Percentiles rank a stretch among this genome's conserved stretches.
phyloP scores from a whole-genome alignment of 2,329 filamentous ascomycete genomes.

The Colletotrichum tamarilloi region DNA sequence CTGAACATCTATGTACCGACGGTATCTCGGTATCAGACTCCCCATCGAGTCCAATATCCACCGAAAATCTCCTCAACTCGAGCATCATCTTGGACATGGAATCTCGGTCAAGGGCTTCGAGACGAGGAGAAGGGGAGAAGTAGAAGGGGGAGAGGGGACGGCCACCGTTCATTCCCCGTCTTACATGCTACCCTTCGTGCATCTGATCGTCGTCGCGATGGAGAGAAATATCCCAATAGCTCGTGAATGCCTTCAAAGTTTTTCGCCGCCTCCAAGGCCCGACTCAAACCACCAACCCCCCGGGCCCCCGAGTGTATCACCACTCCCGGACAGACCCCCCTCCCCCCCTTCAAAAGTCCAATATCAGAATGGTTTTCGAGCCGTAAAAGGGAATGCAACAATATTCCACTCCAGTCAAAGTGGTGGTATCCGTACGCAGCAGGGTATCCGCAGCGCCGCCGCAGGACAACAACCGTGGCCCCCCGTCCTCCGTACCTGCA shows the following conservation, averaged over 20 bases:
- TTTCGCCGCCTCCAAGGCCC: neutral
- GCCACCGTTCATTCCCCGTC: neutral
- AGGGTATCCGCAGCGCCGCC: neutral
- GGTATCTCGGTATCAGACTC: conserved; percentile 25
- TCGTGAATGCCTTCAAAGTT: neutral
- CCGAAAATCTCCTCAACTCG: neutral
- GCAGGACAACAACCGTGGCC: neutral
- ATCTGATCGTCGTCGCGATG: conserved; percentile 6
- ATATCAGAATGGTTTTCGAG: conserved; percentile 6
- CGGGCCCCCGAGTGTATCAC: neutral
- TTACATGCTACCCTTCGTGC: conserved; percentile 14
- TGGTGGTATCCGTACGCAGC: too few species aligned
- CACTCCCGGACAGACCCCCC: neutral
- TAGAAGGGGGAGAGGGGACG: too few species aligned
- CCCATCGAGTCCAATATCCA: conserved; percentile 8
- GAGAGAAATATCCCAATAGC: neutral
- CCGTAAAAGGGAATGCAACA: neutral
- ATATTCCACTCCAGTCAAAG: neutral
- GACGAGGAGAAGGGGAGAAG: neutral
- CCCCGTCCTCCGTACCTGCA: conserved; percentile 24
- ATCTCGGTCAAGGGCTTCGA: neutral
- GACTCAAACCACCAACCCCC: neutral
- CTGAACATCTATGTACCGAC: neutral
- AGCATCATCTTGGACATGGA: neutral
- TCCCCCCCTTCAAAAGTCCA: neutral